Percentiles rank a stretch among this genome's conserved stretches.
Evolutionary conservation across 768 basidiomycete genomes (phyloP).

Genomic region (Lactarius tabidus): DNA sequence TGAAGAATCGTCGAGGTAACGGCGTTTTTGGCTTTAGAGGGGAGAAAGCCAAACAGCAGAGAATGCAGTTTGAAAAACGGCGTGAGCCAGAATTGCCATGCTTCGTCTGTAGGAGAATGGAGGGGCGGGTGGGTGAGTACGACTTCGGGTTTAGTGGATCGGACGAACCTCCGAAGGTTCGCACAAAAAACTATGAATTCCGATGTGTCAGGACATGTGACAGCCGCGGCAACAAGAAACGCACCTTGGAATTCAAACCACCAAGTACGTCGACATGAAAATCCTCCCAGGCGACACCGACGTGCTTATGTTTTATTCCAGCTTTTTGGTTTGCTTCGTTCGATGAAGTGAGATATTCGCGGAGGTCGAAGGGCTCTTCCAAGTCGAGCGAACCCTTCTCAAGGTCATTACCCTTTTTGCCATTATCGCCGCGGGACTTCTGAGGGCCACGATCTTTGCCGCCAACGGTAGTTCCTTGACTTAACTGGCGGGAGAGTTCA

Average conservation of each 20-base stretch:
- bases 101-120: slow-evolving; percentile 18
- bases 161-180: slow-evolving; percentile 56
- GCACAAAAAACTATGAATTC: slow-evolving; percentile 47
- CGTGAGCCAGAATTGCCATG: slow-evolving; percentile 25
- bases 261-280: slow-evolving; percentile 63
- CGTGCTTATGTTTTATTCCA: slow-evolving; percentile 74
- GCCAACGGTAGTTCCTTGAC: slow-evolving; percentile 13
- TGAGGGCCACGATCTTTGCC: background rate
- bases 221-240: slow-evolving; percentile 16
- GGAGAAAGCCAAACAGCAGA: slow-evolving; percentile 5
- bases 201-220: background rate
- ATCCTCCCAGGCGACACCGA: slow-evolving; percentile 72
- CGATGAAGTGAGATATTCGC: slow-evolving; percentile 63
- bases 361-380: slow-evolving; percentile 55
- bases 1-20: slow-evolving; percentile 20
- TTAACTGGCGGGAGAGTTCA: slow-evolving; percentile 22
- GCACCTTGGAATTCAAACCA: slow-evolving; percentile 55
- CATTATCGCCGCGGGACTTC: background rate
- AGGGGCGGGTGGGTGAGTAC: background rate
- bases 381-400: slow-evolving; percentile 43
- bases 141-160: background rate
- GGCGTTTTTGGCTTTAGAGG: slow-evolving; percentile 8
- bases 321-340: slow-evolving; percentile 64
- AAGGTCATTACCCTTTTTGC: slow-evolving; percentile 30
- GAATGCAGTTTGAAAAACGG: slow-evolving; percentile 14